These are phyloP conservation scores for Ophiostoma angusticollis DNA, from an alignment of 2,329 filamentous ascomycete species.

Conservation along the genomic window DNA sequence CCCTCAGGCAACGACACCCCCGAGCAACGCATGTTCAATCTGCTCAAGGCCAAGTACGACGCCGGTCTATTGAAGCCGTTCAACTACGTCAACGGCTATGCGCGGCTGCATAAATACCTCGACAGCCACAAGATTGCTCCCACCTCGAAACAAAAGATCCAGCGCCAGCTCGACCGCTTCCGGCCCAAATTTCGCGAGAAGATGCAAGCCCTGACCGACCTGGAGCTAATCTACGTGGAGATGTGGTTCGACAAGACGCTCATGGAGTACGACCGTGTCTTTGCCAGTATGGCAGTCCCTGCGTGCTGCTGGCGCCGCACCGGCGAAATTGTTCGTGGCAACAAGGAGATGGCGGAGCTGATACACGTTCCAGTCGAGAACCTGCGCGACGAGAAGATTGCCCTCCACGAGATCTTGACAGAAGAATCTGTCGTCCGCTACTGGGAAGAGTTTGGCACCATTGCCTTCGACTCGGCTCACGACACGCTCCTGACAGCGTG, in stretches of 20 bases:
- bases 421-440: slow-evolving; percentile 93
- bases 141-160: slow-evolving; percentile 75
- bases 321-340: slow-evolving; percentile 92
- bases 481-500: slow-evolving; percentile 94
- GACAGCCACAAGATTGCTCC: slow-evolving; percentile 67
- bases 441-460: slow-evolving; percentile 98
- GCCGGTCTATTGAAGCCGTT: slow-evolving; percentile 90
- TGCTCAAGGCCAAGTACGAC: slow-evolving; percentile 91
- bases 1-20: slow-evolving; percentile 75
- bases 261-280: slow-evolving; percentile 97
- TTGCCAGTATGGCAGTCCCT: slow-evolving; percentile 96
- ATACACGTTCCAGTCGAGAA: slow-evolving; percentile 87
- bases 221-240: slow-evolving; percentile 87
- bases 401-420: slow-evolving; percentile 87
- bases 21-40: slow-evolving; percentile 88
- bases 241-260: slow-evolving; percentile 98
- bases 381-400: slow-evolving; percentile 83
- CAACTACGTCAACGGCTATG: slow-evolving; percentile 96
- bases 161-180: slow-evolving; percentile 84
- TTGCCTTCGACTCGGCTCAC: slow-evolving; percentile 87
- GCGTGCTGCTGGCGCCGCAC: slow-evolving; percentile 96
- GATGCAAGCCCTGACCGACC: slow-evolving; percentile 81
- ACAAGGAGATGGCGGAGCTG: slow-evolving; percentile 97
- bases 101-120: slow-evolving; percentile 79
- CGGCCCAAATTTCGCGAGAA: slow-evolving; percentile 92